These are phyloP conservation scores for Suillus variegatus DNA, from an alignment of 768 basidiomycete species.

Conservation along the genomic window DNA sequence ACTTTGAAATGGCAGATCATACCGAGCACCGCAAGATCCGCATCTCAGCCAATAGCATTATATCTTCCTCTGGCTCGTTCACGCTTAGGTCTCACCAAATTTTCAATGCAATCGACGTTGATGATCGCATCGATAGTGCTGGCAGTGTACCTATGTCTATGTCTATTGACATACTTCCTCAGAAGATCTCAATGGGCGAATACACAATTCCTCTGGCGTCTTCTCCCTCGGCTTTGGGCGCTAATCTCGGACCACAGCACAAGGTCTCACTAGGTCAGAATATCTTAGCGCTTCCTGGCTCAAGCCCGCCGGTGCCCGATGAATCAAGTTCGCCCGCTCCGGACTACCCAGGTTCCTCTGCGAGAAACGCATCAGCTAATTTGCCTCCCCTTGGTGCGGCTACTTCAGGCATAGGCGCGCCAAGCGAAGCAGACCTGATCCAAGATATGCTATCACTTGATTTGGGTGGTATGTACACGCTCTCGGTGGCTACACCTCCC, in stretches of 20 bases:
- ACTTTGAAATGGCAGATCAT: slow-evolving; percentile 23
- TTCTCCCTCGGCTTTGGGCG: background rate
- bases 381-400: no score
- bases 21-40: slow-evolving; percentile 13
- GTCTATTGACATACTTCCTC: background rate
- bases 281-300: background rate
- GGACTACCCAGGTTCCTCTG: background rate
- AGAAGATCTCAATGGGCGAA: slow-evolving; percentile 13
- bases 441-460: slow-evolving; percentile 24
- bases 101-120: background rate
- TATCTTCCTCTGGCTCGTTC: slow-evolving; percentile 32
- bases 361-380: background rate
- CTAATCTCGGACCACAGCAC: background rate
- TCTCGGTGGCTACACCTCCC: background rate
- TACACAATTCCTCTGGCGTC: slow-evolving; percentile 12
- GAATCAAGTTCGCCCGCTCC: background rate
- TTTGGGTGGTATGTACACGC: slow-evolving; percentile 28
- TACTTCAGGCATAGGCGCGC: background rate
- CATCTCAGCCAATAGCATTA: slow-evolving; percentile 29
- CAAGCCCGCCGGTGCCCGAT: background rate
- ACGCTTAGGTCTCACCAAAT: slow-evolving; percentile 16
- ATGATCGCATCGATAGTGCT: background rate
- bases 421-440: slow-evolving; percentile 18
- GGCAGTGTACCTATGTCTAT: slow-evolving; percentile 1
- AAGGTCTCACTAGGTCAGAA: background rate